Percentiles rank a stretch among this genome's conserved stretches.
These are phyloP conservation scores for Thielaviopsis musarum DNA, from an alignment of 2,329 filamentous ascomycete species.

Conservation along the genomic window DNA sequence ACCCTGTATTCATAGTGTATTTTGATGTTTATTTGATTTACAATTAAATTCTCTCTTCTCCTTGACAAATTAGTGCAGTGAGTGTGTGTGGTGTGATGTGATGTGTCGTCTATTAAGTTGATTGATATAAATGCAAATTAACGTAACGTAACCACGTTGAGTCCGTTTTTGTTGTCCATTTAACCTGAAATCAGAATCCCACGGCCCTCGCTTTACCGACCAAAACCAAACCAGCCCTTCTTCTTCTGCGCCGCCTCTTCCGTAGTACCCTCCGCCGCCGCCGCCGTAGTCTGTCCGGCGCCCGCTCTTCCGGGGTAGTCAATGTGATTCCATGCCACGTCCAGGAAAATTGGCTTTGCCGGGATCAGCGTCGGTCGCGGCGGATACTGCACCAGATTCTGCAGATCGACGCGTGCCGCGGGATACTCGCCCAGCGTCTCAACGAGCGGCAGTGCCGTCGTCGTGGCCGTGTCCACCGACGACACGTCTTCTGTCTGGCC, in stretches of 20 bases:
- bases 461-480: slow-evolving; percentile 9
- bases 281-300: slow-evolving; percentile 12
- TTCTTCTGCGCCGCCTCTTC: slow-evolving; percentile 36
- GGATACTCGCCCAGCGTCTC: slow-evolving; percentile 65
- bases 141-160: not conserved
- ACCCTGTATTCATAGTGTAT: slow-evolving; percentile 11
- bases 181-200: not conserved
- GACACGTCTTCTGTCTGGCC: slow-evolving; percentile 26
- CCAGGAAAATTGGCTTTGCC: slow-evolving; percentile 88
- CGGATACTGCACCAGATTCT: slow-evolving; percentile 73
- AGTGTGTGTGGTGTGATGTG: not conserved
- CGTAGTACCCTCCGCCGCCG: slow-evolving; percentile 18
- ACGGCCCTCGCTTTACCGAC: slow-evolving; percentile 22
- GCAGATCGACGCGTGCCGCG: slow-evolving; percentile 46
- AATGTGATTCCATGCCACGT: slow-evolving; percentile 96
- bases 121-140: not conserved
- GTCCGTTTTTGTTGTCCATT: not conserved
- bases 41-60: not conserved
- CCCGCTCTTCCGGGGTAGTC: slow-evolving; percentile 56
- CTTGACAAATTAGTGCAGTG: not conserved
- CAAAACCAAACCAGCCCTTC: slow-evolving; percentile 66
- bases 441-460: slow-evolving; percentile 38
- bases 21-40: slow-evolving; percentile 8
- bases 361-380: slow-evolving; percentile 64
- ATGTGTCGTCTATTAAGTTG: too few species aligned